These are phyloP conservation scores for Drechslerella stenobrocha DNA, from an alignment of 2,329 filamentous ascomycete species.

Conservation along the genomic window DNA sequence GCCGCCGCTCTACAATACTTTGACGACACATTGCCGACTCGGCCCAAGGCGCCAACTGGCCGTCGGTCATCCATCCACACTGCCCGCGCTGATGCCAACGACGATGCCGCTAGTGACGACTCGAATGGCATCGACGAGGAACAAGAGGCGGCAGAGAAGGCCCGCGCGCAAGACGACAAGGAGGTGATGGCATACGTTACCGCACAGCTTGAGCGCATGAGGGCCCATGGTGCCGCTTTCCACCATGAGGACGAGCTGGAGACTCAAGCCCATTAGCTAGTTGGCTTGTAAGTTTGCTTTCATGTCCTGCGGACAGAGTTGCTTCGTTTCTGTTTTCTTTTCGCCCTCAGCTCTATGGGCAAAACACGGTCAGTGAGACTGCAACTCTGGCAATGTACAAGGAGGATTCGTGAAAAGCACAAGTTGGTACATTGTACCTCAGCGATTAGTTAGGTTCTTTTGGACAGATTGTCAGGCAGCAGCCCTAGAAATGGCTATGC, in stretches of 20 bases:
- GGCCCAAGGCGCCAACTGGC: constrained; percentile 59
- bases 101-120: constrained; percentile 61
- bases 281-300: neutral
- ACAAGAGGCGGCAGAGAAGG: constrained; percentile 61
- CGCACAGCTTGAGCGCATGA: constrained; percentile 75
- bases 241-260: constrained; percentile 66
- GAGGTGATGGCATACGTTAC: constrained; percentile 81
- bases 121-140: constrained; percentile 60
- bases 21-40: constrained; percentile 69
- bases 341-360: neutral
- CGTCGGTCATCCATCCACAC: constrained; percentile 82
- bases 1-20: constrained; percentile 90
- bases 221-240: constrained; percentile 61
- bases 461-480: constrained; percentile 18
- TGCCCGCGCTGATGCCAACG: constrained; percentile 58
- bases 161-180: constrained; percentile 64
- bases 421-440: neutral
- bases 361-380: too few species aligned
- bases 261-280: constrained; percentile 59
- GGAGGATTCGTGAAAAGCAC: neutral
- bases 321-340: constrained; percentile 8
- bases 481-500: constrained; percentile 14
- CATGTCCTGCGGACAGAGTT: neutral
- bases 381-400: neutral
- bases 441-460: constrained; percentile 11